These are phyloP conservation scores for Blastobotrys raffinosifermentans DNA, from an alignment of 1,139 yeast genomes.

Conservation along the genomic window DNA sequence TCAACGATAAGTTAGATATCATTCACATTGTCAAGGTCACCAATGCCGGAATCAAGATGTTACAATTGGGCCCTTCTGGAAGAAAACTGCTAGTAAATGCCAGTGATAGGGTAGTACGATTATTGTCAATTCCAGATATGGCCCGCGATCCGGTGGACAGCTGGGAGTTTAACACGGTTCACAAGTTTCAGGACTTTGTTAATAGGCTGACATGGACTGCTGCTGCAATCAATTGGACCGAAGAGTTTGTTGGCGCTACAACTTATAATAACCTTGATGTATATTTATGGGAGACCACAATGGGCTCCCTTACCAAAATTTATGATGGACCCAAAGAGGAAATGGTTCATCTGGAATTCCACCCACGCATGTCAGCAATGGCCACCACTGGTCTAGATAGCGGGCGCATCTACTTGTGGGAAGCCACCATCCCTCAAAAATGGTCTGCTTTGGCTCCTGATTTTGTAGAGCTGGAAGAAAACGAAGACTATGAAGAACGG, in stretches of 20 bases:
- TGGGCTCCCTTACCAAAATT: slow-evolving; percentile 83
- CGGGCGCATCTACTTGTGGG: slow-evolving; percentile 81
- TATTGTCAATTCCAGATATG: slow-evolving; percentile 51
- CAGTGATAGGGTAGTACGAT: slow-evolving; percentile 78
- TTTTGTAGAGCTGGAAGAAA: slow-evolving; percentile 90
- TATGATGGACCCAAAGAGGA: slow-evolving; percentile 89
- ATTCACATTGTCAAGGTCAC: slow-evolving; percentile 53
- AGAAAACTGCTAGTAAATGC: slow-evolving; percentile 69
- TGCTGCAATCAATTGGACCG: slow-evolving; percentile 64
- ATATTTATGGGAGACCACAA: slow-evolving; percentile 86
- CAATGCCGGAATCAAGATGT: slow-evolving; percentile 64
- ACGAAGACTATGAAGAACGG: slow-evolving; percentile 76
- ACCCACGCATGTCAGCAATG: slow-evolving; percentile 64
- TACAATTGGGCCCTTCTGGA: slow-evolving; percentile 62
- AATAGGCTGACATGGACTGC: slow-evolving; percentile 87
- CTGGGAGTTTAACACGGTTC: slow-evolving; percentile 65
- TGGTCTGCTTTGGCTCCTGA: slow-evolving; percentile 99
- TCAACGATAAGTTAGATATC: slow-evolving; percentile 26
- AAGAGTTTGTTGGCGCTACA: slow-evolving; percentile 82
- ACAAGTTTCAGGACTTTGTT: slow-evolving; percentile 86
- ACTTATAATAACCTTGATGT: slow-evolving; percentile 82
- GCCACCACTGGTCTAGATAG: slow-evolving; percentile 88
- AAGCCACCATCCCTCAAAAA: slow-evolving; percentile 75
- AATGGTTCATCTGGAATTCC: slow-evolving; percentile 75
- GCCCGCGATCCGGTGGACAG: slow-evolving; percentile 21